Base-by-base conservation (phyloP, 2,329 filamentous ascomycete genomes). In the Pyricularia grisea region DNA sequence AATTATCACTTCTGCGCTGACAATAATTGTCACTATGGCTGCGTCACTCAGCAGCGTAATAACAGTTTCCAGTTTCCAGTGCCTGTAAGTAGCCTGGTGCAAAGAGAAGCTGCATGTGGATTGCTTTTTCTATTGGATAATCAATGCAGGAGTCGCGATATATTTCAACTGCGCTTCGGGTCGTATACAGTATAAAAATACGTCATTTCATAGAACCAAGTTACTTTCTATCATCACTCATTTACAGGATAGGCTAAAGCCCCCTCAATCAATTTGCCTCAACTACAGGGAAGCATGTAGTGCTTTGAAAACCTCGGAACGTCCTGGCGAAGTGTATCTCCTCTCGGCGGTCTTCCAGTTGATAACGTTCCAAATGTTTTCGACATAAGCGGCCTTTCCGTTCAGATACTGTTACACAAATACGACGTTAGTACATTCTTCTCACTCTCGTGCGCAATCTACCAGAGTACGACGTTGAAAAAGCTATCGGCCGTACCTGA, bases 321-420 rank as follows among this genome's bases (percentile, higher is more conserved):
- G 78, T 4, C 73, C 79, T 2, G 85, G 84, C 12, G 58, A 61
- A 1, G 79, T 73, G 77, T 87, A 92, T 33, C 90, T 84, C 70
- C 83, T 79, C 80, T 92, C 90, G 1, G 87, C 85, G 5, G 84
- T 88, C 79, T 89, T 87, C 91, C 91, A 93, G 80, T 92, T 93
- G 75, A 93, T 87, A 36, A 93, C 86, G 42, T 88, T 88, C 91
- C 90, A 93, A 73, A 93, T 91, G 71, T 90, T 90, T 71, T 91
- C 86, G 7, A 92, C 85, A 73, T 94, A 94, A 0, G 87, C 87
- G 0, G 88, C 89, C 78, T 93, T 92, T 70, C 88, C 87, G 74
- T 93, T 93, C 70, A 90, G 82, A 74, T 93, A 94, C 86, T 92
- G 83, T 33, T 20, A 17, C 20, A 65, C 28, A 65, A n/a, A 12